These are phyloP conservation scores for Neurospora sp. DNA, from an alignment of 495 filamentous ascomycete genomes.

Conservation along the genomic window DNA sequence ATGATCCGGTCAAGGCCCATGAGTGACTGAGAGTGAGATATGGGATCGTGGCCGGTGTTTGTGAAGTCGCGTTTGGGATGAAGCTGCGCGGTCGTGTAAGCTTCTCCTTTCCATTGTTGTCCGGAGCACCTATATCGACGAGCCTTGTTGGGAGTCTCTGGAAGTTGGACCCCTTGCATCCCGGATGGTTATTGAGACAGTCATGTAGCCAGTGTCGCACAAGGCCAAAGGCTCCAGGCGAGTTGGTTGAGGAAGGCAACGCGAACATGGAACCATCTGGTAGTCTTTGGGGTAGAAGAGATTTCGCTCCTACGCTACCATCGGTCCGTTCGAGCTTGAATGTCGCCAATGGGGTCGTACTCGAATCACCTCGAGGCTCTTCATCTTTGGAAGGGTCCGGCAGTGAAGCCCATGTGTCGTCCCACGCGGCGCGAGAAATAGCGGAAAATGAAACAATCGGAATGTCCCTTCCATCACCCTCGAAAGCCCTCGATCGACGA, in stretches of 20 bases:
- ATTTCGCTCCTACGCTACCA: not conserved
- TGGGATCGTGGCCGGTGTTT: not conserved
- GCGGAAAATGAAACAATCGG: not conserved
- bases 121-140: not conserved
- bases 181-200: not conserved
- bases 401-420: not conserved
- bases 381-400: not conserved
- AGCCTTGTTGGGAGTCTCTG: not conserved
- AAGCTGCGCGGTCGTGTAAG: not conserved
- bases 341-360: not conserved
- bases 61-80: not conserved
- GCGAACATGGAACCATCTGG: not conserved
- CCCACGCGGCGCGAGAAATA: not conserved
- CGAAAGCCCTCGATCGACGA: not conserved
- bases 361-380: not conserved
- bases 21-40: constrained; percentile 37
- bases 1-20: not conserved
- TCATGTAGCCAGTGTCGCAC: not conserved
- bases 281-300: not conserved
- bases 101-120: not conserved
- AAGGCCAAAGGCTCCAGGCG: not conserved
- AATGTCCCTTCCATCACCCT: not conserved
- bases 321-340: not conserved
- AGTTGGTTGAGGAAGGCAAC: not conserved
- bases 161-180: not conserved